Evolutionary conservation across 257 asterid genomes (phyloP).

Genomic region (Nicotiana otophora): DNA sequence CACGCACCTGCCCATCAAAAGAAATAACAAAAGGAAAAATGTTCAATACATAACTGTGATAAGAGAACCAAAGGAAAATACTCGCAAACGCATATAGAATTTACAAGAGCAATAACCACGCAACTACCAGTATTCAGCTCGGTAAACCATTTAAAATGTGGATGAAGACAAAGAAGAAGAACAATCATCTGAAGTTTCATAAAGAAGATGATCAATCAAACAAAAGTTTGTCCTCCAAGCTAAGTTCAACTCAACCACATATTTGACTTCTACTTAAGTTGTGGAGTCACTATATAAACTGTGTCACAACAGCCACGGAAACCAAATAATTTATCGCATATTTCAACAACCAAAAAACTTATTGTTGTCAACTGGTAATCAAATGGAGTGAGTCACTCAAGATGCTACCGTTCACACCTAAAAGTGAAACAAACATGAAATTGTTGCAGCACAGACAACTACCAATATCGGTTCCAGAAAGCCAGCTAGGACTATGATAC

Average conservation of each 20-base stretch:
- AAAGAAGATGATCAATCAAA: not conserved
- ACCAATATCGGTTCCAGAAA: not conserved
- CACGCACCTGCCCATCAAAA: slow-evolving; percentile 58
- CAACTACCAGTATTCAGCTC: not conserved
- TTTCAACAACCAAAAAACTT: not conserved
- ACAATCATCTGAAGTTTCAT: not conserved
- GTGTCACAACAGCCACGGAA: not conserved
- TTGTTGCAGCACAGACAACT: not conserved
- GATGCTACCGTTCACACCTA: not conserved
- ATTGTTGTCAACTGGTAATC: not conserved
- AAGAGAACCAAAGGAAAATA: not conserved
- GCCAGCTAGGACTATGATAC: not conserved
- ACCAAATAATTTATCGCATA: not conserved
- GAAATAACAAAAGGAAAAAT: not conserved
- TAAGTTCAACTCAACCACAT: slow-evolving; percentile 4
- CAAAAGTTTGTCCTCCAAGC: not conserved
- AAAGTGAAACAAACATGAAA: slow-evolving; percentile 4
- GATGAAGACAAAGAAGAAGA: not conserved
- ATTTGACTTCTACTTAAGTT: not conserved
- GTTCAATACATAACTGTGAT: not conserved
- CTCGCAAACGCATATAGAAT: not conserved
- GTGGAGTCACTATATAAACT: not conserved
- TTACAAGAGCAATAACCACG: not conserved
- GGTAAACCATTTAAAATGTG: not conserved
- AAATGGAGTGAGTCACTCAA: not conserved